These are phyloP conservation scores for Ophiostoma piceae DNA, from an alignment of 2,329 filamentous ascomycete genomes.

Conservation along the genomic window DNA sequence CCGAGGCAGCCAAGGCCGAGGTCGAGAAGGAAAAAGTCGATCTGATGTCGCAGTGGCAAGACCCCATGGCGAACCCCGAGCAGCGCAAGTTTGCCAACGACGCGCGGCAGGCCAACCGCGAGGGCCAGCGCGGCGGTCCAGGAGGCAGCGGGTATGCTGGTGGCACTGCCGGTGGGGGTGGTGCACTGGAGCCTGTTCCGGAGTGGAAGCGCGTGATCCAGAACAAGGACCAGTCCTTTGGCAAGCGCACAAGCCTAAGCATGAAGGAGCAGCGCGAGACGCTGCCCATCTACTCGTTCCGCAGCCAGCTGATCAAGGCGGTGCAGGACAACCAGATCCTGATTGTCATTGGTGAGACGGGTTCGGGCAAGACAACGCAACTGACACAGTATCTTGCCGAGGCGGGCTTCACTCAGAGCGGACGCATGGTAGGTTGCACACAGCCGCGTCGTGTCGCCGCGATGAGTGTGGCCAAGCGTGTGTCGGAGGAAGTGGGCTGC, in stretches of 20 bases:
- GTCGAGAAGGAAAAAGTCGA: constrained; percentile 81
- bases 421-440: constrained; percentile 92
- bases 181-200: constrained; percentile 58
- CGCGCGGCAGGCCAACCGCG: constrained; percentile 51
- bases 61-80: constrained; percentile 86
- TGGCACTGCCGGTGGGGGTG: constrained; percentile 13
- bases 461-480: constrained; percentile 85
- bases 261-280: constrained; percentile 94
- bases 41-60: constrained; percentile 86
- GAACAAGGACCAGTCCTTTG: constrained; percentile 72
- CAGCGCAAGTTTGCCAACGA: constrained; percentile 86
- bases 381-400: constrained; percentile 93
- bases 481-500: constrained; percentile 74
- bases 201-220: constrained; percentile 89
- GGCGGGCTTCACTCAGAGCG: constrained; percentile 78
- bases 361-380: constrained; percentile 95
- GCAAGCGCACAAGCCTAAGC: constrained; percentile 80
- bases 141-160: constrained; percentile 10
- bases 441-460: constrained; percentile 94
- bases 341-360: constrained; percentile 95
- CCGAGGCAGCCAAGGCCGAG: constrained; percentile 69
- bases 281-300: constrained; percentile 83
- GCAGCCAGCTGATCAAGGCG: constrained; percentile 80
- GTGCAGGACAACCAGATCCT: constrained; percentile 82
- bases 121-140: constrained; percentile 28